phyloP scores from a whole-genome alignment of 2,329 filamentous ascomycete species.

The Beauveria asiatica region DNA sequence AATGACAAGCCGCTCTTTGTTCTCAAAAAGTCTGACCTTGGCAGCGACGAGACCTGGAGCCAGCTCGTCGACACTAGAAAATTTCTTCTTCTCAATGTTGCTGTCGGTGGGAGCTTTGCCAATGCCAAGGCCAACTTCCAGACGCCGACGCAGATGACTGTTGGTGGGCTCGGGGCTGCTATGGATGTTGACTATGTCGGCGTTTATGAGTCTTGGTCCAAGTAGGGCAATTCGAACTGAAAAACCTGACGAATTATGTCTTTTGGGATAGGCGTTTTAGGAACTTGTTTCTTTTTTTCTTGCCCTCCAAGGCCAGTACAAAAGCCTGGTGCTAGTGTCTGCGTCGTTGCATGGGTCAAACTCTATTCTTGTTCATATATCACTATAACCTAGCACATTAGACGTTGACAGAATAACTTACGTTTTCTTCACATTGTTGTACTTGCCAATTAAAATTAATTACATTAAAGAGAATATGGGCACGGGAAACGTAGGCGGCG shows the following conservation, averaged over 20 bases:
- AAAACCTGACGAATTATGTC: background rate
- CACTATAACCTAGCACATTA: background rate
- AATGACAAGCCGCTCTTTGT: slow-evolving; percentile 22
- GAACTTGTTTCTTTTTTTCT: background rate
- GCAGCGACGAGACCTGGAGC: slow-evolving; percentile 22
- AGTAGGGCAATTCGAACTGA: background rate
- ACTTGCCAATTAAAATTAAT: background rate
- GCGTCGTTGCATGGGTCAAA: background rate
- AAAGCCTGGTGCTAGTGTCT: background rate
- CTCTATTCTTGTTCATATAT: background rate
- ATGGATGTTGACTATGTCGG: slow-evolving; percentile 34
- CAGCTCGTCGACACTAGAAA: slow-evolving; percentile 22
- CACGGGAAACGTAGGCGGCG: background rate
- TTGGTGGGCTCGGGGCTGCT: slow-evolving; percentile 22
- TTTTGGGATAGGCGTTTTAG: background rate
- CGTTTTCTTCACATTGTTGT: background rate
- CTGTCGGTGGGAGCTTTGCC: slow-evolving; percentile 30
- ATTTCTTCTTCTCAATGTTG: slow-evolving; percentile 32
- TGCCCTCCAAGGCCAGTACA: background rate
- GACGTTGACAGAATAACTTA: too few species aligned
- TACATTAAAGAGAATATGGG: background rate
- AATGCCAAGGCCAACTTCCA: slow-evolving; percentile 23
- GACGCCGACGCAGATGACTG: slow-evolving; percentile 26
- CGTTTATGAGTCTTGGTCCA: slow-evolving; percentile 18
- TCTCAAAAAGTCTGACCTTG: slow-evolving; percentile 20